Conservation (phyloP, 192 early-diverging fungal species). For the Rhizophagus clarus region DNA sequence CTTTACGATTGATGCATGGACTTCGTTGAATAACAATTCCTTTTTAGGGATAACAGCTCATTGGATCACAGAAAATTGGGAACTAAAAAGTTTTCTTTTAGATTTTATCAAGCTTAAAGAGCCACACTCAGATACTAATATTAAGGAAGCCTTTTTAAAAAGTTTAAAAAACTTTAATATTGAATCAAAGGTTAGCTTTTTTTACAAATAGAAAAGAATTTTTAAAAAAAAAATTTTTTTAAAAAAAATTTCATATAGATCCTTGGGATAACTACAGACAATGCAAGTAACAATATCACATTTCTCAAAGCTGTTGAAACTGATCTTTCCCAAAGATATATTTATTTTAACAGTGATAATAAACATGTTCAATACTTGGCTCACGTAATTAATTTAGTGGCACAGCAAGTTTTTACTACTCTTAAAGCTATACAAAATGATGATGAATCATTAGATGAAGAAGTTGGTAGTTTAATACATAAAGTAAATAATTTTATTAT, state of each 20-base stretch:
- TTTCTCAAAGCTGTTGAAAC: background rate
- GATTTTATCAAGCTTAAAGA: background rate
- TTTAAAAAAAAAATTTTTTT: too few relatives aligned
- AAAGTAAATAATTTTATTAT: too few relatives aligned
- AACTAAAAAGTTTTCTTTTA: background rate
- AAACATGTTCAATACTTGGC: background rate
- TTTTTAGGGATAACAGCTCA: background rate
- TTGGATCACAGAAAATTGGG: background rate
- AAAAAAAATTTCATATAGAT: too few relatives aligned
- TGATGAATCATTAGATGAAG: too few relatives aligned
- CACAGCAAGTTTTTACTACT: background rate
- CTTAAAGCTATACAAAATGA: too few relatives aligned
- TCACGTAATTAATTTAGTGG: background rate
- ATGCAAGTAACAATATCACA: background rate
- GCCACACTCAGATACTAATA: background rate
- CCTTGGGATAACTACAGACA: too few relatives aligned
- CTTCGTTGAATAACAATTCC: background rate
- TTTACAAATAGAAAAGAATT: background rate
- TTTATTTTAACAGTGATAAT: background rate
- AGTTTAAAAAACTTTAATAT: background rate
- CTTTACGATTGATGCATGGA: background rate
- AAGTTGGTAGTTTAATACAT: too few relatives aligned
- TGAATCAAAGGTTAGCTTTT: background rate
- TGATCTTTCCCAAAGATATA: background rate
- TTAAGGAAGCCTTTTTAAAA: background rate